Conservation (phyloP, 2,329 filamentous ascomycete genomes). For the Aspergillus niger region DNA sequence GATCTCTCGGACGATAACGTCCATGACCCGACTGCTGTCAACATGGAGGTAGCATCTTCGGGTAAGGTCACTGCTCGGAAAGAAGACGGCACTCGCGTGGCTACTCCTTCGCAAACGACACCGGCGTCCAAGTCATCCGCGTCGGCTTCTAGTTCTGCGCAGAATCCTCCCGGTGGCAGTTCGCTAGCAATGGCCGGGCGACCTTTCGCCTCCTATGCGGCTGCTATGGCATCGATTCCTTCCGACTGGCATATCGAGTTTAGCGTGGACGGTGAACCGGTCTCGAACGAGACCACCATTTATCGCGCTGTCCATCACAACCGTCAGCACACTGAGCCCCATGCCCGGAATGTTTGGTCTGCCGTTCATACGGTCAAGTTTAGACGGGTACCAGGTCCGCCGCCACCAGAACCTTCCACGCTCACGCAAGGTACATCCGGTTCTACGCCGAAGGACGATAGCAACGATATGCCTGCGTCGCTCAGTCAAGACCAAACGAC, state of each 20-base stretch:
- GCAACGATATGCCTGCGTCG: slow-evolving; percentile 71
- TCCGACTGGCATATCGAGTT: slow-evolving; percentile 99
- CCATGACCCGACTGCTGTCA: slow-evolving; percentile 84
- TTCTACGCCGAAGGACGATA: slow-evolving; percentile 53
- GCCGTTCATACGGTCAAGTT: slow-evolving; percentile 90
- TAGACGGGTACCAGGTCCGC: slow-evolving; percentile 78
- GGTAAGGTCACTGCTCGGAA: slow-evolving; percentile 89
- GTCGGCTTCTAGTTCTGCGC: slow-evolving; percentile 28
- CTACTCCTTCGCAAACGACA: slow-evolving; percentile 71
- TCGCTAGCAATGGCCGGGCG: slow-evolving; percentile 58
- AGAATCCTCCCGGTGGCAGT: slow-evolving; percentile 29
- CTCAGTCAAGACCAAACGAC: slow-evolving; percentile 82
- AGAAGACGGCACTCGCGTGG: slow-evolving; percentile 84
- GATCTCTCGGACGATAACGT: slow-evolving; percentile 74
- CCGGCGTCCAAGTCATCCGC: slow-evolving; percentile 49
- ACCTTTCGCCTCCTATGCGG: slow-evolving; percentile 75
- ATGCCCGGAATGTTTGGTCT: slow-evolving; percentile 82
- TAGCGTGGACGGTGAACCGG: slow-evolving; percentile 77
- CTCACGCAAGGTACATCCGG: slow-evolving; percentile 58
- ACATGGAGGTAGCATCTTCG: slow-evolving; percentile 81
- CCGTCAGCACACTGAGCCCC: slow-evolving; percentile 59
- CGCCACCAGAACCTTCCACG: slow-evolving; percentile 70
- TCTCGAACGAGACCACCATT: slow-evolving; percentile 90
- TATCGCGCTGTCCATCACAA: slow-evolving; percentile 88
- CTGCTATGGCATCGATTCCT: slow-evolving; percentile 75